phyloP scores from a whole-genome alignment of 2,329 filamentous ascomycete genomes.

The Neurospora sp. region DNA sequence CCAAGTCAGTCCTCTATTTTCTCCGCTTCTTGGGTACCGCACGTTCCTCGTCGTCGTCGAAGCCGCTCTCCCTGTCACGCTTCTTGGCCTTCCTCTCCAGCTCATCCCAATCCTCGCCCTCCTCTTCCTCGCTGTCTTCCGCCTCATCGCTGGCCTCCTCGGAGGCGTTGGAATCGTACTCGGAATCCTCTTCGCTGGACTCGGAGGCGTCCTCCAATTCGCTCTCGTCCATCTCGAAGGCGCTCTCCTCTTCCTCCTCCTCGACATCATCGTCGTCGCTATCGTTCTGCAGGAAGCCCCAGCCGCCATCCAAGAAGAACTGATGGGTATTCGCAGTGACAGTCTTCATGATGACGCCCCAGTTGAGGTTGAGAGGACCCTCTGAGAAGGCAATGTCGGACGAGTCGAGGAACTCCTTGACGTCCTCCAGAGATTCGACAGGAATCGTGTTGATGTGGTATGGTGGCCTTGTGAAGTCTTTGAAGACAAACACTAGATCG shows the following conservation, averaged over 20 bases:
- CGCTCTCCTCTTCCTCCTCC: conserved; percentile 80
- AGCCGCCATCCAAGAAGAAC: conserved; percentile 93
- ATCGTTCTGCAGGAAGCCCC: conserved; percentile 83
- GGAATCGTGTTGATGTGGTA: conserved; percentile 97
- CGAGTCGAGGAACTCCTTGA: conserved; percentile 96
- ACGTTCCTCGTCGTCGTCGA: conserved; percentile 62
- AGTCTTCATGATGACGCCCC: conserved; percentile 99
- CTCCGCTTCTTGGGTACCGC: conserved; percentile 53
- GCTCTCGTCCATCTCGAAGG: conserved; percentile 81
- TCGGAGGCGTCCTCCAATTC: conserved; percentile 77
- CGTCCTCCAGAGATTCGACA: conserved; percentile 84
- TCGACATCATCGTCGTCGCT: conserved; percentile 76
- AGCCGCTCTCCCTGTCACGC: conserved; percentile 56
- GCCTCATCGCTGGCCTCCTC: conserved; percentile 73
- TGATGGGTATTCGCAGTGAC: conserved; percentile 86
- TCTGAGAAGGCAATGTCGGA: conserved; percentile 92
- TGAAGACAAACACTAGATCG: conserved; percentile 96
- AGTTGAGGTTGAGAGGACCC: conserved; percentile 94
- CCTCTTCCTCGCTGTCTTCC: conserved; percentile 60
- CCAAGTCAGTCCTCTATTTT: conserved; percentile 3
- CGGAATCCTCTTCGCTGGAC: conserved; percentile 71
- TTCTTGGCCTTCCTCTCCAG: conserved; percentile 85
- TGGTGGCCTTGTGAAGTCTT: conserved; percentile 85
- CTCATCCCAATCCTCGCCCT: conserved; percentile 89
- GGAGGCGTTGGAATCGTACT: conserved; percentile 84